Evolutionary conservation across 2,329 filamentous ascomycete species (phyloP).

Genomic region (Phialophora chinensis): DNA sequence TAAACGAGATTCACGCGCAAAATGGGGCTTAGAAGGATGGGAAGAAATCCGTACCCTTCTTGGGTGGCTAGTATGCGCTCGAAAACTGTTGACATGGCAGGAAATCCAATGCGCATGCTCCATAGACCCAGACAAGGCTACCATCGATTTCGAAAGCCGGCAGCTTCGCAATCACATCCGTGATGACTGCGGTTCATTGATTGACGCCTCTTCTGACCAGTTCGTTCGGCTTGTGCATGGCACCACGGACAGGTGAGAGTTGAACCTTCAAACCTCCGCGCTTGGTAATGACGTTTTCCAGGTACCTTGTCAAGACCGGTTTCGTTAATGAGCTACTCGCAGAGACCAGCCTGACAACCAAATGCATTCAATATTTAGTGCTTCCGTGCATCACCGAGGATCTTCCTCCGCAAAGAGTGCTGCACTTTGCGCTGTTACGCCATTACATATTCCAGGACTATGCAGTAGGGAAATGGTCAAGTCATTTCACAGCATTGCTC

Average conservation of each 20-base stretch:
- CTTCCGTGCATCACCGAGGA: background rate
- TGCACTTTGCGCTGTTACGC: background rate
- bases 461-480: slow-evolving; percentile 1
- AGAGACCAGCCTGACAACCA: background rate
- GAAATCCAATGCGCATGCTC: slow-evolving; percentile 6
- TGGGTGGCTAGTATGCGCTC: slow-evolving; percentile 5
- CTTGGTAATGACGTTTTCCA: background rate
- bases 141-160: background rate
- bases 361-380: background rate
- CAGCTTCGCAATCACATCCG: background rate
- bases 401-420: background rate
- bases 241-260: slow-evolving; percentile 2
- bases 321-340: slow-evolving; percentile 8
- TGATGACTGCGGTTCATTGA: slow-evolving; percentile 6
- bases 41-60: slow-evolving; percentile 1
- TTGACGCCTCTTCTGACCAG: slow-evolving; percentile 1
- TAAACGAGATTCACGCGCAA: slow-evolving; percentile 4
- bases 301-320: background rate
- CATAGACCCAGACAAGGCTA: background rate
- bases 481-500: background rate
- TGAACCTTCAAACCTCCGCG: background rate
- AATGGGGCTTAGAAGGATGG: background rate
- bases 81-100: background rate
- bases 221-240: slow-evolving; percentile 3
- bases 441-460: slow-evolving; percentile 10